Conservation (phyloP, 768 basidiomycete species). For the Leucocoprinus leucothites region DNA sequence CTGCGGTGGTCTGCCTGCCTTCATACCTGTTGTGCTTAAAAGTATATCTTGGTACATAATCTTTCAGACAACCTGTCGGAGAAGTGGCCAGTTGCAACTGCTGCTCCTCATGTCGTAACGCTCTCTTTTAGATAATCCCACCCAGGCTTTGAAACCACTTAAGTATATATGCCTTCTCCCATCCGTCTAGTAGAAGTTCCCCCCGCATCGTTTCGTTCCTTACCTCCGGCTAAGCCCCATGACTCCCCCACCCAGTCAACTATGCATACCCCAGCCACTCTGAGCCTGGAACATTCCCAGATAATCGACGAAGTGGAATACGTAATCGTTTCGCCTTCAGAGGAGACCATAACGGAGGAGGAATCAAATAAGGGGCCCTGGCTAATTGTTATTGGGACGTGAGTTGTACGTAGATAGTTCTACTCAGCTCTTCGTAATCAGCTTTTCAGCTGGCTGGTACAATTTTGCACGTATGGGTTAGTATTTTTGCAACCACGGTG, state of each 20-base stretch:
- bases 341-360: neutral
- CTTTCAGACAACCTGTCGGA: neutral
- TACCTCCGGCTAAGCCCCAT: neutral
- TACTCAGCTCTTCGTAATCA: neutral
- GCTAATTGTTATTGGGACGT: constrained; percentile 44
- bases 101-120: constrained; percentile 3
- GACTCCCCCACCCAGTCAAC: neutral
- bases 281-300: neutral
- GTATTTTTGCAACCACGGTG: neutral
- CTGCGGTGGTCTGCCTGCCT: neutral
- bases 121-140: constrained; percentile 8
- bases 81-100: neutral
- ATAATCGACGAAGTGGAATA: neutral
- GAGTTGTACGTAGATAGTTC: constrained; percentile 18
- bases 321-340: neutral
- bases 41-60: constrained; percentile 3
- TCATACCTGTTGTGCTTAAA: neutral
- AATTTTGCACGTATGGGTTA: constrained; percentile 47
- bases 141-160: constrained; percentile 17
- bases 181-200: neutral
- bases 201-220: neutral
- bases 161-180: constrained; percentile 13
- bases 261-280: neutral
- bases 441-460: constrained; percentile 34
- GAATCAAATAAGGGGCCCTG: constrained; percentile 33